Percentiles rank a stretch among this genome's conserved stretches.
These are phyloP conservation scores for Glomus cerebriforme DNA, from an alignment of 192 early-diverging fungal species.

Conservation along the genomic window DNA sequence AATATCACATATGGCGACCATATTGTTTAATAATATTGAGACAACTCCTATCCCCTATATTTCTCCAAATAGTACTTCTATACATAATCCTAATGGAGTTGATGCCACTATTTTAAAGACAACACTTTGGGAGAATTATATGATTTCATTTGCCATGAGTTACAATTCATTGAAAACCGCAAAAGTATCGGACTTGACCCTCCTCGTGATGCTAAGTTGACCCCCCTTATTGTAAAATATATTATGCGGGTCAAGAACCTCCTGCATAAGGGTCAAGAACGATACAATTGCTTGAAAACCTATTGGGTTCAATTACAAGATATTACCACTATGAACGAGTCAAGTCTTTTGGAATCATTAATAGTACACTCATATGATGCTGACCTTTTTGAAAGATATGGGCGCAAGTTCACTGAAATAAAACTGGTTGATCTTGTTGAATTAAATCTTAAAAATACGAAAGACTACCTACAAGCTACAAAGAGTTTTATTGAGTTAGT, in stretches of 20 bases:
- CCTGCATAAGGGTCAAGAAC: too few species aligned
- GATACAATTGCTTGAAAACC: background rate
- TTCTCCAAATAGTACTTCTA: background rate
- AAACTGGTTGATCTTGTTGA: background rate
- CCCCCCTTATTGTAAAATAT: too few species aligned
- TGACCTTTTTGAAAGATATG: conserved; percentile 4
- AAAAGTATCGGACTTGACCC: too few species aligned
- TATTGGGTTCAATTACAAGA: background rate
- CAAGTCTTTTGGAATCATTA: background rate
- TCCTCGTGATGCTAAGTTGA: too few species aligned
- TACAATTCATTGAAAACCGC: conserved; percentile 1
- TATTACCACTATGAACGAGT: background rate
- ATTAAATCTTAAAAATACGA: conserved; percentile 4
- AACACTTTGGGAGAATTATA: background rate
- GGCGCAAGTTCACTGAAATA: background rate
- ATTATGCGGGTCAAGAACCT: too few species aligned
- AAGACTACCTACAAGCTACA: conserved; percentile 3
- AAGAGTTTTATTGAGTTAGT: background rate
- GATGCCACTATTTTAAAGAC: background rate
- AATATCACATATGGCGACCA: background rate
- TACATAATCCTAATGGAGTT: background rate
- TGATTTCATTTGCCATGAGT: background rate
- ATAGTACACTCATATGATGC: conserved; percentile 7
- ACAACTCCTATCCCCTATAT: background rate
- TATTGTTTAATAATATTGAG: background rate